Evolutionary conservation across 495 filamentous ascomycete genomes (phyloP).

Genomic region (Achaetomiella virescens): DNA sequence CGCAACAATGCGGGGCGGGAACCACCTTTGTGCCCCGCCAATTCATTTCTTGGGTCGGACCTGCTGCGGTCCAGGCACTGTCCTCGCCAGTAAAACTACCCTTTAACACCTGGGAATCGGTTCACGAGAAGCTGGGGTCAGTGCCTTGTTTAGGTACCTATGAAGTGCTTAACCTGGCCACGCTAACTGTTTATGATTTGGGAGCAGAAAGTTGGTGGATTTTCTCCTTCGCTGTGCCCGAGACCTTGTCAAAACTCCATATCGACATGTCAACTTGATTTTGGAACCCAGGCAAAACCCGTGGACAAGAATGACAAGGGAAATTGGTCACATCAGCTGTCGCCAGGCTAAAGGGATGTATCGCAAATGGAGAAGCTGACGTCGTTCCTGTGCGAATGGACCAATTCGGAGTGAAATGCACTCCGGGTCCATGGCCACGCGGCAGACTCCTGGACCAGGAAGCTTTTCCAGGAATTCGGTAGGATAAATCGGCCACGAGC

Average conservation of each 20-base stretch:
- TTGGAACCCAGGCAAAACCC: no score
- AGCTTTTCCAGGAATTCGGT: neutral
- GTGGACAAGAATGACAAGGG: conserved; percentile 5
- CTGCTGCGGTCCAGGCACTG: neutral
- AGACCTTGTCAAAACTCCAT: neutral
- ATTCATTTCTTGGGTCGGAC: neutral
- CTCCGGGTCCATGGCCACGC: conserved; percentile 7
- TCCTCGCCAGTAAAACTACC: conserved; percentile 5
- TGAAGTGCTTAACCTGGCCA: neutral
- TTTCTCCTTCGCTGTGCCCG: neutral
- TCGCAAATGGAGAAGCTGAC: neutral
- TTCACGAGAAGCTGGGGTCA: neutral
- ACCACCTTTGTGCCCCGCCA: neutral
- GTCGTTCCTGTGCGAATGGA: neutral
- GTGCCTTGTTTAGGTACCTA: no score
- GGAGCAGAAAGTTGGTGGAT: no score
- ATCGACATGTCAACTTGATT: no score
- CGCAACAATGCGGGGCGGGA: conserved; percentile 11
- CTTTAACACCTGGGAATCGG: no score
- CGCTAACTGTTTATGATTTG: no score
- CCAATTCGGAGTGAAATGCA: no score
- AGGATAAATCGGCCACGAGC: no score
- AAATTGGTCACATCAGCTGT: no score
- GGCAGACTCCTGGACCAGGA: neutral
- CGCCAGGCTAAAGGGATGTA: no score